Conservation (phyloP, 2,329 filamentous ascomycete species). For the Colletotrichum noveboracense region DNA sequence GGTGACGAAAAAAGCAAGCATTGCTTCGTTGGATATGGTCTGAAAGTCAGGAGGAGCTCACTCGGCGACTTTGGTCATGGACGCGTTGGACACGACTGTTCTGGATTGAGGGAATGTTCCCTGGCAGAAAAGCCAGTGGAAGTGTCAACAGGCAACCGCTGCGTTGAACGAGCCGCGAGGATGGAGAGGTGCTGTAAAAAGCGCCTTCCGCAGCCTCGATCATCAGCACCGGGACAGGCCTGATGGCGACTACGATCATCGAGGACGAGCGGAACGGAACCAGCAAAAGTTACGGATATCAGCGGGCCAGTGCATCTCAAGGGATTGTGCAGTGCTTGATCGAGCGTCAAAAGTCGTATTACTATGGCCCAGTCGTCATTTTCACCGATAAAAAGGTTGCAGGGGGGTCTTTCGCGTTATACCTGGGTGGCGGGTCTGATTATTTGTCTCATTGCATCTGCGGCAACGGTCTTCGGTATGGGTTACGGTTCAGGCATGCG, state of each 20-base stretch:
- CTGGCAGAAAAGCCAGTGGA: neutral
- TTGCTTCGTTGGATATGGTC: slow-evolving; percentile 17
- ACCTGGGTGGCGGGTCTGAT: slow-evolving; percentile 11
- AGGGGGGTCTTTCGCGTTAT: slow-evolving; percentile 3
- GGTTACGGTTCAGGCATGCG: slow-evolving; percentile 18
- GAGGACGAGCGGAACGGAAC: neutral
- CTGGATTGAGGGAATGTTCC: neutral
- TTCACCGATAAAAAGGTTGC: neutral
- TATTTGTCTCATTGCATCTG: slow-evolving; percentile 21
- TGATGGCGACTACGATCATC: neutral
- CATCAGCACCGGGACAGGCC: neutral
- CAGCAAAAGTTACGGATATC: neutral
- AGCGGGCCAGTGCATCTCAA: neutral
- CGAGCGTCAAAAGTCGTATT: neutral
- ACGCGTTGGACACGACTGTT: slow-evolving; percentile 14
- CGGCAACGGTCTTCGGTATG: slow-evolving; percentile 19
- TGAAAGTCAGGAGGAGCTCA: neutral
- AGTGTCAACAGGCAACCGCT: neutral
- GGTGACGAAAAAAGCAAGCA: slow-evolving; percentile 1
- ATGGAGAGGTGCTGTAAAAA: slow-evolving; percentile 2
- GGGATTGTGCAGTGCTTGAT: neutral
- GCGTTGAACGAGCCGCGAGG: neutral
- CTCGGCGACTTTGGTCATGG: neutral
- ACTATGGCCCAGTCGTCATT: neutral
- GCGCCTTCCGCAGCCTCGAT: neutral